Conservation (phyloP, 1,284 basidiomycete species). For the Testicularia cyperi region DNA sequence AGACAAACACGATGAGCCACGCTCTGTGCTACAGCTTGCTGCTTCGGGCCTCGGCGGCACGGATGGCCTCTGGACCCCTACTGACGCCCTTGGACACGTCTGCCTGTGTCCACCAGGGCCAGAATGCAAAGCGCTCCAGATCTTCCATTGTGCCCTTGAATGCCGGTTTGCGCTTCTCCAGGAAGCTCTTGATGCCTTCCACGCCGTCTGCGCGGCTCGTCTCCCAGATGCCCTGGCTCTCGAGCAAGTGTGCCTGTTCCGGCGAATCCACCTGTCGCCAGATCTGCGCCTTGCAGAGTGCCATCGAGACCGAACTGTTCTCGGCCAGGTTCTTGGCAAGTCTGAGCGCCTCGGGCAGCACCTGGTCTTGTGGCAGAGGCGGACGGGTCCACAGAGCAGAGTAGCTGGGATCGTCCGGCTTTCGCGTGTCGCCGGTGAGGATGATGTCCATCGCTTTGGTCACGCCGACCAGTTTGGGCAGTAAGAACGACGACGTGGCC, state of each 20-base stretch:
- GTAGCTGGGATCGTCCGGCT: conserved; percentile 18
- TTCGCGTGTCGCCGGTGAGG: conserved; percentile 39
- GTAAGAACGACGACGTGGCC: conserved; percentile 34
- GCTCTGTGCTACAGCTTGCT: conserved; percentile 6
- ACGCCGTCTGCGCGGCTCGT: conserved; percentile 29
- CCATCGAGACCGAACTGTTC: conserved; percentile 44
- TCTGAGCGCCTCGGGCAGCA: conserved; percentile 22
- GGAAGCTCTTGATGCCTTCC: conserved; percentile 43
- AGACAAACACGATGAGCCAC: too few species aligned
- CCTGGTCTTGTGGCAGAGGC: conserved; percentile 22
- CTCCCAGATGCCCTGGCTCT: conserved; percentile 38
- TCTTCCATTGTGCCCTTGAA: conserved; percentile 36
- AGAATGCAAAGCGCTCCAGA: conserved; percentile 38
- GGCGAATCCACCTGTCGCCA: conserved; percentile 32
- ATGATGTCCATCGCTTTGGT: conserved; percentile 43
- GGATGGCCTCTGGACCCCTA: conserved; percentile 20
- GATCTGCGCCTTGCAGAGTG: conserved; percentile 44
- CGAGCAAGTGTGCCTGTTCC: conserved; percentile 44
- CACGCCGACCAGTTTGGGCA: conserved; percentile 41
- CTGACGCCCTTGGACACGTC: conserved; percentile 12
- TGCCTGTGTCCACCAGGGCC: conserved; percentile 48
- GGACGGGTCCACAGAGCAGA: conserved; percentile 23
- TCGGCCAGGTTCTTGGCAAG: conserved; percentile 34
- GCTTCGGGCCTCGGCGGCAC: conserved; percentile 12
- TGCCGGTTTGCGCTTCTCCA: conserved; percentile 36